Evolutionary conservation across 352 stramenopile species (phyloP).

Genomic region (Elongisporangium undulatum): DNA sequence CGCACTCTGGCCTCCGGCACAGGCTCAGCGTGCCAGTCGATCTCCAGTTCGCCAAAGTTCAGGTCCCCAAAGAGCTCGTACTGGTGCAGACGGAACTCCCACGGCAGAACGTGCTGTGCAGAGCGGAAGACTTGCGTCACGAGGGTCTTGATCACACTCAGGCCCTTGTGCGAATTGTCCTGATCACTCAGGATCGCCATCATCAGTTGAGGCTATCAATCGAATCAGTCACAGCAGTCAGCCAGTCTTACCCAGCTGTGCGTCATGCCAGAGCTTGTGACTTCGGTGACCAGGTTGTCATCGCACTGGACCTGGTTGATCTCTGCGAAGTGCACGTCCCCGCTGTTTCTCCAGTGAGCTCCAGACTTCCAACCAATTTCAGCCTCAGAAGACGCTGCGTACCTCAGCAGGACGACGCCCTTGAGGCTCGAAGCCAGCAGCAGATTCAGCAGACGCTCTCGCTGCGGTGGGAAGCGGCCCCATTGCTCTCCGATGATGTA

Average conservation of each 20-base stretch:
- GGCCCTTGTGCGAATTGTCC: constrained; percentile 61
- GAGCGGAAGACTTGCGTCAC: constrained; percentile 67
- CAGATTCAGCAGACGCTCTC: constrained; percentile 78
- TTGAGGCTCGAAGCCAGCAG: constrained; percentile 83
- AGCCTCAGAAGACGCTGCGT: constrained; percentile 42
- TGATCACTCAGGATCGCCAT: constrained; percentile 18
- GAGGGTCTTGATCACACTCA: constrained; percentile 32
- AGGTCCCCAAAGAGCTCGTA: constrained; percentile 80
- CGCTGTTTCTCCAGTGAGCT: constrained; percentile 26
- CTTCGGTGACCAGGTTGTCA: constrained; percentile 63
- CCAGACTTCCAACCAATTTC: constrained; percentile 24
- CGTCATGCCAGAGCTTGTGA: constrained; percentile 93
- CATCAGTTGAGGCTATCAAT: background rate
- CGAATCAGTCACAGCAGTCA: background rate
- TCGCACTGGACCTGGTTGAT: constrained; percentile 91
- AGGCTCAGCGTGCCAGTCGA: constrained; percentile 75
- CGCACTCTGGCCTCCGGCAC: constrained; percentile 18
- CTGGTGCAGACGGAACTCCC: constrained; percentile 66
- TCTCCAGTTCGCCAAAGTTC: constrained; percentile 92
- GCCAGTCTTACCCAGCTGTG: constrained; percentile 84
- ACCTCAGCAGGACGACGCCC: constrained; percentile 87
- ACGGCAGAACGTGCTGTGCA: constrained; percentile 66
- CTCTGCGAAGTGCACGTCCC: constrained; percentile 92
- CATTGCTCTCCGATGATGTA: constrained; percentile 87
- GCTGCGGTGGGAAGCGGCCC: constrained; percentile 80